Evolutionary conservation across 306 rosid species (phyloP), one percentile per base, ranked within the genome.

Genomic region (Medicago truncatula): DNA sequence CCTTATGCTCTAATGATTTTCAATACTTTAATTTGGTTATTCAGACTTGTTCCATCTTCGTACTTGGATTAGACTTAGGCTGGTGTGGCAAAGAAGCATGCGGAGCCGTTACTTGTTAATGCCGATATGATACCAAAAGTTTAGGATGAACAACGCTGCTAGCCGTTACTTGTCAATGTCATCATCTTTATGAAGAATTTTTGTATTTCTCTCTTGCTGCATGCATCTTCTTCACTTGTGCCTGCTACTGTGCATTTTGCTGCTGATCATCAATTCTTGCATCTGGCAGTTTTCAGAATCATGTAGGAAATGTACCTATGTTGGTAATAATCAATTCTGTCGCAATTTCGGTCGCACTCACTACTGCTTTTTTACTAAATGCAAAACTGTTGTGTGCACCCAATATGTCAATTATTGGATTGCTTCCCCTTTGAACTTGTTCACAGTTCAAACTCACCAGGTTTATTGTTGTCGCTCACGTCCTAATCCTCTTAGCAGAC

Each of bases 41-140:
- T 56, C 62, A 17, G 62, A 21, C 34, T 20, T 56, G 15, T 56
- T 18, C 21, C 61, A 56, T 56, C 61, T 56, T 56, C 5, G 31
- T 17, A 56, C 61, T 56, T 56, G 3, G 61, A 7, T 54, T 21
- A 57, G 17, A 28, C 50, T 13, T 49, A 34, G 25, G 46, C 44
- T 50, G 61, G 50, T 50, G 44, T 36, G 59, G 74, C 61, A 49
- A 49, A 28, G 60, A 36, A 36, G 43, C 74, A 47, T 70, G 46
- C 74, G 3, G 31, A 28, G 31, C 31, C 4, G 31, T 28, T 28
- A 3, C 31, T 28, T 28, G 44, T 31, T 13, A 52, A 34, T 16
- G 64, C 16, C 21, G 66, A 18, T 54, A 54, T 23, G 63, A 57
- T 57, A 9, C 38, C 39, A 15, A 11, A 12, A 71, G 53, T 49